A percentile compares a stretch with the other conserved stretches of the same genome.
phyloP scores from a whole-genome alignment of 2,329 filamentous ascomycete genomes.

The Trichoderma guizhouense region DNA sequence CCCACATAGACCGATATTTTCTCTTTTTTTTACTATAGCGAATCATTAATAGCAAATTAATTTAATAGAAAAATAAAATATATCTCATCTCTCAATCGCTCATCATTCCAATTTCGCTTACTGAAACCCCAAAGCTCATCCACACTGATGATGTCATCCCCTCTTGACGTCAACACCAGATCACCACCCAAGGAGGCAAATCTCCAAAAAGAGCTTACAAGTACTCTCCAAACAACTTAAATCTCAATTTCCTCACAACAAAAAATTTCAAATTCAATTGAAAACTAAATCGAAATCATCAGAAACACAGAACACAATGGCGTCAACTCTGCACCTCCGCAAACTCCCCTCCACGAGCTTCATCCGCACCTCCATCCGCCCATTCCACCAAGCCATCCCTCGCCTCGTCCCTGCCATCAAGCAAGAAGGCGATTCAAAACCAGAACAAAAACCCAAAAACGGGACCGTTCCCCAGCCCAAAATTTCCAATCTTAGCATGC shows the following conservation, averaged over 20 bases:
- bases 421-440: neutral
- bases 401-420: neutral
- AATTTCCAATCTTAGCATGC: constrained; percentile 47
- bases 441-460: neutral
- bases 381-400: neutral
- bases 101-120: neutral
- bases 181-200: neutral
- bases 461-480: constrained; percentile 46
- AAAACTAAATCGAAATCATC: no score
- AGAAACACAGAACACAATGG: neutral
- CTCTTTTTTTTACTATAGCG: neutral
- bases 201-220: neutral
- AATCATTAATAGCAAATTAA: neutral
- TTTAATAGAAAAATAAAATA: neutral
- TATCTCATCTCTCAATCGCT: neutral
- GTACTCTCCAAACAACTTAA: neutral
- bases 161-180: constrained; percentile 10
- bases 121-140: neutral
- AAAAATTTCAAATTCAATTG: neutral
- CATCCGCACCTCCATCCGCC: constrained; percentile 1
- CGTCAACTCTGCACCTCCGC: neutral
- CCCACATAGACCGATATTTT: neutral
- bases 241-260: neutral
- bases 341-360: neutral
- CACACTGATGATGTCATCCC: constrained; percentile 20